phyloP scores from a whole-genome alignment of 345 rosid genomes.

The Clarkia xantiana region DNA sequence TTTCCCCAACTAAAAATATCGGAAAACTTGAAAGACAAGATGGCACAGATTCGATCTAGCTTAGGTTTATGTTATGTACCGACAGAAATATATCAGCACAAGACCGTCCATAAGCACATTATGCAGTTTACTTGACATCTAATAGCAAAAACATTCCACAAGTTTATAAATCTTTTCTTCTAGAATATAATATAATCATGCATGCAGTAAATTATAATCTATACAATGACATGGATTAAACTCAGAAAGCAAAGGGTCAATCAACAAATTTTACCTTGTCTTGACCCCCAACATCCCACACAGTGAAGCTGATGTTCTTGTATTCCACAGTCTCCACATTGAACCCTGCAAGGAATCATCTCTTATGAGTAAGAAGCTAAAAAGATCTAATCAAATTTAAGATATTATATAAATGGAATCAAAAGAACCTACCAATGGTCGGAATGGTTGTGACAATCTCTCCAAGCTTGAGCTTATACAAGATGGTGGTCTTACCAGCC shows the following conservation, averaged over 20 bases:
- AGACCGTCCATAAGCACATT: constrained; percentile 21
- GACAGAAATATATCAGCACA: constrained; percentile 13
- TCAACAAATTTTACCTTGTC: constrained; percentile 32
- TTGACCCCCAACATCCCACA: constrained; percentile 77
- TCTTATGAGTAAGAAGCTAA: background rate
- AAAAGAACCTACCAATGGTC: constrained; percentile 39
- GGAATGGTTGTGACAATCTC: constrained; percentile 69
- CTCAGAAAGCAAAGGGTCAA: no score
- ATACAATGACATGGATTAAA: no score
- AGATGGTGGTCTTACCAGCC: constrained; percentile 48
- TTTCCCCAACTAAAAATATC: no score
- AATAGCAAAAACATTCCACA: no score
- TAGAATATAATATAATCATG: no score
- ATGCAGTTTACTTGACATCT: no score
- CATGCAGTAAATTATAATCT: no score
- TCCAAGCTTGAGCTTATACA: constrained; percentile 61
- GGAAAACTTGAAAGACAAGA: no score
- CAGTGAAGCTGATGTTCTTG: constrained; percentile 68
- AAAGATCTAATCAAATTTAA: background rate
- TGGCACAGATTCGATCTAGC: constrained; percentile 15
- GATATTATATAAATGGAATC: background rate
- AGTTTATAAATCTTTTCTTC: no score
- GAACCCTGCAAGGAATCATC: constrained; percentile 25
- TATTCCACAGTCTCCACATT: constrained; percentile 71
- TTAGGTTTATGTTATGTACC: constrained; percentile 37